These are phyloP conservation scores for Russula olivacea DNA, from an alignment of 768 basidiomycete species.

Conservation along the genomic window DNA sequence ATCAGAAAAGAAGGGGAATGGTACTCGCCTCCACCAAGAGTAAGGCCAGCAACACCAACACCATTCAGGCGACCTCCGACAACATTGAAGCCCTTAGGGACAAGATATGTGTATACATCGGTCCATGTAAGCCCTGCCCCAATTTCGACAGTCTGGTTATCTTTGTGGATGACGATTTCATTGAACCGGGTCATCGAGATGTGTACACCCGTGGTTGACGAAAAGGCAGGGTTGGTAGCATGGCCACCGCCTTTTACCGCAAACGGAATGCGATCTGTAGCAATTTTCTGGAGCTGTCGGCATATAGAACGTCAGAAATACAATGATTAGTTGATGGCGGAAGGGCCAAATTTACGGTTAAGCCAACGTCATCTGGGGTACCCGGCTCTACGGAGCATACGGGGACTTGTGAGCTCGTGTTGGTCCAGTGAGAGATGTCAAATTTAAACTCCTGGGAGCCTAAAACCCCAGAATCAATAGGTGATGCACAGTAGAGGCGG, in stretches of 20 bases:
- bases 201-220: conserved; percentile 27
- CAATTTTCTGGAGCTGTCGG: background rate
- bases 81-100: conserved; percentile 22
- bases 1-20: too few relatives aligned
- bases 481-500: background rate
- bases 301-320: background rate
- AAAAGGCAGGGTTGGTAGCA: conserved; percentile 25
- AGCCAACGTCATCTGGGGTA: conserved; percentile 16
- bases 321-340: too few relatives aligned
- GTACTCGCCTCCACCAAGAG: conserved; percentile 21
- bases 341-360: conserved; percentile 5
- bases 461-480: background rate
- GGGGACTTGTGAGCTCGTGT: conserved; percentile 17
- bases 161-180: conserved; percentile 7
- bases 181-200: conserved; percentile 25
- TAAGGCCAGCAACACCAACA: conserved; percentile 26
- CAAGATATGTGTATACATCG: conserved; percentile 24
- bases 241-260: conserved; percentile 28
- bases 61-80: conserved; percentile 24
- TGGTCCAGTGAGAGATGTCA: conserved; percentile 21
- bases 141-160: conserved; percentile 12
- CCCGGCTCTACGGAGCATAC: conserved; percentile 24
- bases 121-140: conserved; percentile 27
- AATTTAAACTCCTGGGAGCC: conserved; percentile 7
- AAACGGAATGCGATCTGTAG: background rate